These are phyloP conservation scores for Bryoglossum gracile DNA, from an alignment of 495 filamentous ascomycete species.

Conservation along the genomic window DNA sequence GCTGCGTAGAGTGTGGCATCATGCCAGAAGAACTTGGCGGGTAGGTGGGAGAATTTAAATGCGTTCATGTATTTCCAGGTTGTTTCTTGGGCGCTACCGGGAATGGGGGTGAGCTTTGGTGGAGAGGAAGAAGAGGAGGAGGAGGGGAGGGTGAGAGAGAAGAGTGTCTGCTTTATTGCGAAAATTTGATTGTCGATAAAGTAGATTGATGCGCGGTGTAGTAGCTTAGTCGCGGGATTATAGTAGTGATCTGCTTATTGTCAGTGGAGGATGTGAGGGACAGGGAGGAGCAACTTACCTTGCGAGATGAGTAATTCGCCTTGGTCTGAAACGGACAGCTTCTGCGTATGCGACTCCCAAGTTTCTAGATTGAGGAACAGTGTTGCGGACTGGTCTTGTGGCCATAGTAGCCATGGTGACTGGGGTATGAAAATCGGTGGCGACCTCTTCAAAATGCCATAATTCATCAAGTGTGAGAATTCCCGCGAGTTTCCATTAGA, in stretches of 20 bases:
- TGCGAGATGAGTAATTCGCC: too few relatives aligned
- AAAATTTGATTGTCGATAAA: too few relatives aligned
- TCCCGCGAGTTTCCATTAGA: neutral
- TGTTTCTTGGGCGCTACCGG: neutral
- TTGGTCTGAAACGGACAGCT: too few relatives aligned
- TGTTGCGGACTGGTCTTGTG: neutral
- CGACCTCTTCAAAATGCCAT: neutral
- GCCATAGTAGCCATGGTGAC: constrained; percentile 2
- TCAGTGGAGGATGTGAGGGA: too few relatives aligned
- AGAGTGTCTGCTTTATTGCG: constrained; percentile 1
- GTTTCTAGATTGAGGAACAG: constrained; percentile 3
- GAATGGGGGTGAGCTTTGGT: neutral
- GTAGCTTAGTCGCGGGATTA: too few relatives aligned
- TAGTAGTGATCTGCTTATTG: too few relatives aligned
- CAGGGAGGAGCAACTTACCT: too few relatives aligned
- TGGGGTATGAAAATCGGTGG: neutral
- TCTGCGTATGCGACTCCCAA: too few relatives aligned
- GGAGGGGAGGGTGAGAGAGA: neutral
- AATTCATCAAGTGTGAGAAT: neutral
- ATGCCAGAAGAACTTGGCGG: constrained; percentile 3
- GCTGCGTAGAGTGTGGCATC: constrained; percentile 1
- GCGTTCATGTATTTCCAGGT: neutral
- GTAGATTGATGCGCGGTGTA: too few relatives aligned
- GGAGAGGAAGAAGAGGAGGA: neutral
- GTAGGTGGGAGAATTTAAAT: neutral